A percentile compares a stretch with the other conserved stretches of the same genome.
phyloP scores from a whole-genome alignment of 2,329 filamentous ascomycete genomes.

The Lachnum nothofagi region DNA sequence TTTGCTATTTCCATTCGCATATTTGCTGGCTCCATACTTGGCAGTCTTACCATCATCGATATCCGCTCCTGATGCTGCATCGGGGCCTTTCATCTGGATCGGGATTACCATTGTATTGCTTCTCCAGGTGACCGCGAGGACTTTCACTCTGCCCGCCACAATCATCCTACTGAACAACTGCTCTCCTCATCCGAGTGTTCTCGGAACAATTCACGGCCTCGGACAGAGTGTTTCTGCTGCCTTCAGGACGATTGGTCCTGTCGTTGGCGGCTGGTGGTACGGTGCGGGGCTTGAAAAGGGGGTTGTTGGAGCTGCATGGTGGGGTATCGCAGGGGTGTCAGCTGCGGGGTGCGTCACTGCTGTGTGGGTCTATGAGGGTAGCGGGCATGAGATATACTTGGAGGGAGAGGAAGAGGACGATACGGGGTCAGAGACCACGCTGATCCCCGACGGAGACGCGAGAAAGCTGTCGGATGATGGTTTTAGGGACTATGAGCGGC shows the following conservation, averaged over 20 bases:
- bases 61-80: conserved; percentile 34
- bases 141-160: conserved; percentile 53
- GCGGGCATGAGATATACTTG: conserved; percentile 54
- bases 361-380: conserved; percentile 60
- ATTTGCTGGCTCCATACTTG: conserved; percentile 63
- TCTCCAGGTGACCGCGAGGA: conserved; percentile 53
- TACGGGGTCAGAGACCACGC: background rate
- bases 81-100: conserved; percentile 49
- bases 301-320: conserved; percentile 48
- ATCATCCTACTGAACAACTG: conserved; percentile 58
- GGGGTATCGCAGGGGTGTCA: conserved; percentile 48
- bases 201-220: conserved; percentile 55
- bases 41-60: conserved; percentile 40
- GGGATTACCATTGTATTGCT: conserved; percentile 49
- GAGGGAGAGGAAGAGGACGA: conserved; percentile 37
- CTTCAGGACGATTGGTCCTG: conserved; percentile 51
- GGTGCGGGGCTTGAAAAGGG: conserved; percentile 49
- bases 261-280: conserved; percentile 49
- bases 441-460: background rate
- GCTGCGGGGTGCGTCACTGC: conserved; percentile 53
- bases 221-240: conserved; percentile 51
- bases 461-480: too few relatives aligned
- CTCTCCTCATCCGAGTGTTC: conserved; percentile 49
- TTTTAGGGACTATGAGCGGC: too few relatives aligned
- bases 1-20: conserved; percentile 62